Conservation (phyloP, 2,329 filamentous ascomycete genomes). For the Rutstroemia sp. region DNA sequence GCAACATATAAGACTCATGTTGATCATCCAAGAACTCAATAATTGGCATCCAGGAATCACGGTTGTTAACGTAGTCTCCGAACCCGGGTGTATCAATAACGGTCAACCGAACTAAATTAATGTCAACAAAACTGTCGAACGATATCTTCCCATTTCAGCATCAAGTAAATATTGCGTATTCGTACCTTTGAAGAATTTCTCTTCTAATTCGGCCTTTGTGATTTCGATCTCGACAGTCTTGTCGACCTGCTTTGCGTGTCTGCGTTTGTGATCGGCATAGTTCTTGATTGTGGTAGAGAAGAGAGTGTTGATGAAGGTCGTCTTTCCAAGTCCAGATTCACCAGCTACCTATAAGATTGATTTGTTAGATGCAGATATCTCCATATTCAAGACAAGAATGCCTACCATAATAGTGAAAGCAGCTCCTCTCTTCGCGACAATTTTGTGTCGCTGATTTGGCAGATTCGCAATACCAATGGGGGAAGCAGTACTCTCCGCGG, state of each 20-base stretch:
- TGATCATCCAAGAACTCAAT: conserved; percentile 99
- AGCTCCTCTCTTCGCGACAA: conserved; percentile 78
- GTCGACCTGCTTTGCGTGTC: conserved; percentile 98
- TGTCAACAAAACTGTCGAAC: conserved; percentile 13
- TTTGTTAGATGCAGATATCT: neutral
- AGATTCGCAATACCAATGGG: conserved; percentile 69
- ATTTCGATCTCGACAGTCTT: conserved; percentile 99
- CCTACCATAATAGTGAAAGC: conserved; percentile 98
- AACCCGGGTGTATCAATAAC: conserved; percentile 99
- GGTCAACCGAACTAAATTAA: conserved; percentile 75
- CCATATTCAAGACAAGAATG: neutral
- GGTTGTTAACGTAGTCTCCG: conserved; percentile 99
- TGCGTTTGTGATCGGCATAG: conserved; percentile 99
- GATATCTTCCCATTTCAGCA: neutral
- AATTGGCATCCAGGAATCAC: conserved; percentile 99
- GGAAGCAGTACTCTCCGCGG: conserved; percentile 50
- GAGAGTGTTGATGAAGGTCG: conserved; percentile 99
- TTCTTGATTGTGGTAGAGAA: conserved; percentile 99
- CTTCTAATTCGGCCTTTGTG: conserved; percentile 98
- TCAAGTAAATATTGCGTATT: neutral
- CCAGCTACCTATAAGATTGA: conserved; percentile 70
- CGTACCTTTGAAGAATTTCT: conserved; percentile 99
- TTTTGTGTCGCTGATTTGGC: conserved; percentile 69
- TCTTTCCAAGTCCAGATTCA: conserved; percentile 98
- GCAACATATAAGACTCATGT: conserved; percentile 99